Evolutionary conservation across 805 yeast species (phyloP), one percentile per base, ranked within the genome.

Genomic region (Scheffersomyces lignosus): DNA sequence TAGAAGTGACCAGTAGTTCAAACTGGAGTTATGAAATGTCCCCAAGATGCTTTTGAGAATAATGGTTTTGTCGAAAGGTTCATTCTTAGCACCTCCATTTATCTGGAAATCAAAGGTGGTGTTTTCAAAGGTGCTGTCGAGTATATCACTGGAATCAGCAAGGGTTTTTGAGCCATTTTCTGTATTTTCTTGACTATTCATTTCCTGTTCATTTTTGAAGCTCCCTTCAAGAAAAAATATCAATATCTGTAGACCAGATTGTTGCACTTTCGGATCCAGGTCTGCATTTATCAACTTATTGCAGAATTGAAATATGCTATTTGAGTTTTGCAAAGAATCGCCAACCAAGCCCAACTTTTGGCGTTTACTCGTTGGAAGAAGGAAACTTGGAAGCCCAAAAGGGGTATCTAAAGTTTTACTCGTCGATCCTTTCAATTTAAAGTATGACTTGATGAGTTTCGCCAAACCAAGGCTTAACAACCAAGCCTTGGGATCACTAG

Each of bases 401-500:
- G 54, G 28, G 33, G 24, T 20, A 7, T 7, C 7, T 10, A 20
- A 20, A 7, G 24, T 20, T 20, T 20, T 20, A 10, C 9, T 10
- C 10, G 10, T 10, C 9, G 24, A 7, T 10, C 10, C 27, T 34
- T 58, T 58, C 22, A 66, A 37, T 3, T 34, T 32, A 40, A 56
- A 73, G 37, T 58, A 73, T 2, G 58, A 33, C 1, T 36, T 27
- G 0, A 73, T 20, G 2, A 76, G 43, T 27, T 49, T 58, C 1
- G 59, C 37, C 5, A 70, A 18, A 0, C 76, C 78, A 5, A 51
- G 36, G 1, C 60, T 35, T 3, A 65, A 43, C 9, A 77, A 50
- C 83, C 83, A 78, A 0, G 66, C 53, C 6, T 41, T 45, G 29
- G 38, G 31, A 20, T 50, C 38, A 8, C 40, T 27, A 4, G 59